Base-by-base conservation (phyloP, 108 stramenopile species). In the Nannochloropsis salina region DNA sequence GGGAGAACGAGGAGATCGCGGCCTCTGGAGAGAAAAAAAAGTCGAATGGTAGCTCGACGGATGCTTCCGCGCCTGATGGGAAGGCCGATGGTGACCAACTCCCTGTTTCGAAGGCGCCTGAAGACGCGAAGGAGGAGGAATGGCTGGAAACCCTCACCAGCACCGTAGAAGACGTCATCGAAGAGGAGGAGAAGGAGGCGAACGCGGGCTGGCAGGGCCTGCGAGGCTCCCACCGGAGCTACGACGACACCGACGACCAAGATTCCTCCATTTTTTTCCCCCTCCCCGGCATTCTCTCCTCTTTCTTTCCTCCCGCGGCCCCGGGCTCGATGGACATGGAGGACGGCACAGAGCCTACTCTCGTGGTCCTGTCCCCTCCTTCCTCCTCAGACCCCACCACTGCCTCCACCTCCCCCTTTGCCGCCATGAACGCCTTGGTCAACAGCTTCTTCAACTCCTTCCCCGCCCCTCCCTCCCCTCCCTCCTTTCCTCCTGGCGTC, bases 351-450 rank as follows among this genome's bases (percentile, higher is more conserved):
- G 5, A 74, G 15, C 20, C 20, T 74, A n/a, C 61, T 4, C 61
- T 74, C 61, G 20, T 74, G 20, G 61, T 74, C 5, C 61, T n/a
- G 15, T n/a, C 61, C 5, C 61, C 3, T 74, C n/a, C 47, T 12
- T 51, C 47, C 47, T 51, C 61, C 4, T 74, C 61, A 15, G n/a
- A n/a, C n/a, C n/a, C n/a, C n/a, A n/a, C n/a, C n/a, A 20, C 61
- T n/a, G 15, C 61, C 61, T 74, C n/a, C 61, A 20, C 61, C 61
- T 20, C 2, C n/a, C 20, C 20, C 61, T 74, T 74, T n/a, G 61
- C 61, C 61, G 61, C n/a, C 61, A 74, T 74, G 61, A 74, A 74
- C 4, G 61, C 15, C 61, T n/a, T 74, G 61, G 61, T 74, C 61
- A 74, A 74, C 5, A 74, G n/a, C 61, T 20, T 74, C 4, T n/a